Evolutionary conservation across 1,139 yeast species (phyloP).

Genomic region (Kodamaea ohmeri): DNA sequence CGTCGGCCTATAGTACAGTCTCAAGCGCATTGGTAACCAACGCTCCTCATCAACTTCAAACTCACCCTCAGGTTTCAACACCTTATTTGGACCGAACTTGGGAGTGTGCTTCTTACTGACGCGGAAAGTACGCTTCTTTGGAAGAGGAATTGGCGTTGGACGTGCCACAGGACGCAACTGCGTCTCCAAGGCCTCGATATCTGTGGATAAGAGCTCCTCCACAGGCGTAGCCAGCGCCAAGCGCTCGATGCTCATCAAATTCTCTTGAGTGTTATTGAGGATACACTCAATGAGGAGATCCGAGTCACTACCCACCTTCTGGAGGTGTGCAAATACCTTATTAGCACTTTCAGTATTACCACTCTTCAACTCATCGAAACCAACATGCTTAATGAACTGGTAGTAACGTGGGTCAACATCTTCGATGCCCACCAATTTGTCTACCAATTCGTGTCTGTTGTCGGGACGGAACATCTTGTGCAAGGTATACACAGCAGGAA

Average conservation of each 20-base stretch:
- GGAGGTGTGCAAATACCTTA: slow-evolving; percentile 27
- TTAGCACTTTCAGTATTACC: slow-evolving; percentile 29
- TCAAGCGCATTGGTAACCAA: slow-evolving; percentile 86
- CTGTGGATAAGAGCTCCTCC: slow-evolving; percentile 30
- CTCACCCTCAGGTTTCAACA: slow-evolving; percentile 31
- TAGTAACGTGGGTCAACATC: slow-evolving; percentile 23
- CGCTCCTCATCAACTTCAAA: slow-evolving; percentile 55
- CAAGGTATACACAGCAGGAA: slow-evolving; percentile 21
- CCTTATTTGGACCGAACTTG: slow-evolving; percentile 39
- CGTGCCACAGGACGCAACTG: slow-evolving; percentile 5
- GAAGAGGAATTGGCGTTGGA: slow-evolving; percentile 11
- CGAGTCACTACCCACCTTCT: slow-evolving; percentile 19
- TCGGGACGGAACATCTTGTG: slow-evolving; percentile 20
- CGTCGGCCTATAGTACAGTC: slow-evolving; percentile 79
- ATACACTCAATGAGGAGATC: slow-evolving; percentile 37
- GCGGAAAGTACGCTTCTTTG: slow-evolving; percentile 15
- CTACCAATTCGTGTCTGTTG: slow-evolving; percentile 2
- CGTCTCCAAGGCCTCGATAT: slow-evolving; percentile 16
- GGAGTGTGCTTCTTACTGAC: slow-evolving; percentile 30
- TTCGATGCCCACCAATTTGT: slow-evolving; percentile 10
- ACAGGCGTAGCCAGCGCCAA: slow-evolving; percentile 27
- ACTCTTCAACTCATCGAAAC: slow-evolving; percentile 43
- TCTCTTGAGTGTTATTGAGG: slow-evolving; percentile 22
- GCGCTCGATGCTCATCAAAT: slow-evolving; percentile 33
- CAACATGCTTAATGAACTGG: slow-evolving; percentile 46